phyloP scores from a whole-genome alignment of 805 yeast species.

The Scheffersomyces amazonensis region DNA sequence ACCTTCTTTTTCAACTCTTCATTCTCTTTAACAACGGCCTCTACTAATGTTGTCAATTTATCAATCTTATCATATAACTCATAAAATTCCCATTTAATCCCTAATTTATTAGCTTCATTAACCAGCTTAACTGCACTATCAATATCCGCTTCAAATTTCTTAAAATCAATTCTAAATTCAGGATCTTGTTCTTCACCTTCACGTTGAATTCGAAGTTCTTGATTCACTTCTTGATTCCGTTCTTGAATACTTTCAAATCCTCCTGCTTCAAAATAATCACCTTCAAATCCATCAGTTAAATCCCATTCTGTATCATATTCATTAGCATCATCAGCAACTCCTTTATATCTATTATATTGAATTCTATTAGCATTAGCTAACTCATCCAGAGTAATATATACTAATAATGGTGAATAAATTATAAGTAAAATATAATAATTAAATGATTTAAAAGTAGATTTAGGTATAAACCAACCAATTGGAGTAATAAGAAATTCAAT shows the following conservation, averaged over 20 bases:
- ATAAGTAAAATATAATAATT: conserved; percentile 59
- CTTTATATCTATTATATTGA: conserved; percentile 62
- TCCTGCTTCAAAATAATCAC: conserved; percentile 30
- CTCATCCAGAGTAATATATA: conserved; percentile 62
- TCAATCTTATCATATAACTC: conserved; percentile 54
- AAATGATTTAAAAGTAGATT: conserved; percentile 30
- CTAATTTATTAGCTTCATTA: conserved; percentile 47
- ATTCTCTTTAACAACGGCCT: conserved; percentile 34
- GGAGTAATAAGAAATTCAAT: conserved; percentile 51
- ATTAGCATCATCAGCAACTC: conserved; percentile 74
- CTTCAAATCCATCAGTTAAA: conserved; percentile 66
- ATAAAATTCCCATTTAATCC: conserved; percentile 64
- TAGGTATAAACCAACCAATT: conserved; percentile 31
- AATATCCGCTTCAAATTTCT: conserved; percentile 50
- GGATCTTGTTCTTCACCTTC: conserved; percentile 71
- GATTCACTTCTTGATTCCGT: conserved; percentile 34
- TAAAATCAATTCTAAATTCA: conserved; percentile 51
- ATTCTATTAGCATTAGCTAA: conserved; percentile 66
- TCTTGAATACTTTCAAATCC: conserved; percentile 33
- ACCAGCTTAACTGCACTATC: conserved; percentile 57
- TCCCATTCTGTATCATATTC: conserved; percentile 81
- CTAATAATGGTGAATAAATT: conserved; percentile 66
- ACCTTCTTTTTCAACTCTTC: conserved; percentile 19
- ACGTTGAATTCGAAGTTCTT: conserved; percentile 46
- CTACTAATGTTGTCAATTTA: conserved; percentile 38